Percentiles rank a stretch among this genome's conserved stretches.
phyloP scores from a whole-genome alignment of 148 eudicot species.

The Chenopodium quinoa region DNA sequence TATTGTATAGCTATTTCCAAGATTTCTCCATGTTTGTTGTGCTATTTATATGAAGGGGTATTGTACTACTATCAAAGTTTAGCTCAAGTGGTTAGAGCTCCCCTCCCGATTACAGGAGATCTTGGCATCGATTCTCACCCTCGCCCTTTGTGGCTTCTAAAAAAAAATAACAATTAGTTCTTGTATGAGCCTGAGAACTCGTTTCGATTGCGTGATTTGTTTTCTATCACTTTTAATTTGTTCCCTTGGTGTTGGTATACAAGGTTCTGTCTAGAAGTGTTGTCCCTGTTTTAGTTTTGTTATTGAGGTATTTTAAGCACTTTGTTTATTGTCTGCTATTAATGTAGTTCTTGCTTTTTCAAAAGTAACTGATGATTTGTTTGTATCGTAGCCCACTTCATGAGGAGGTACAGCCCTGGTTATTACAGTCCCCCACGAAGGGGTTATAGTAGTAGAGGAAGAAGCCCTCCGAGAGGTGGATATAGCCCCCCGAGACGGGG shows the following conservation, averaged over 20 bases:
- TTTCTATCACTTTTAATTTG: too few species aligned
- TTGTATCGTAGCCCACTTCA: conserved; percentile 24
- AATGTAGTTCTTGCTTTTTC: neutral
- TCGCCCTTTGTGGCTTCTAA: too few species aligned
- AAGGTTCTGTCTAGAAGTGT: too few species aligned
- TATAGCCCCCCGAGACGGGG: conserved; percentile 51
- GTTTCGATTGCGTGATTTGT: too few species aligned
- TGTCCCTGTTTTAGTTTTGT: neutral
- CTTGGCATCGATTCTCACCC: too few species aligned
- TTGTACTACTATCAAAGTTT: neutral
- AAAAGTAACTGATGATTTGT: neutral
- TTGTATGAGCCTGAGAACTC: too few species aligned
- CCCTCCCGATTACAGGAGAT: too few species aligned
- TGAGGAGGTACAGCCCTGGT: conserved; percentile 76
- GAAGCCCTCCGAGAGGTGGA: conserved; percentile 69
- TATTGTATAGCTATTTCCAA: neutral
- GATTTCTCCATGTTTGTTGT: too few species aligned
- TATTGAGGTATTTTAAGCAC: neutral
- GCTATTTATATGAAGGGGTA: neutral
- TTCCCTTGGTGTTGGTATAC: too few species aligned
- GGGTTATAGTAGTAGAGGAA: conserved; percentile 56
- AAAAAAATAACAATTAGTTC: neutral
- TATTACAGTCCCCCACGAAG: conserved; percentile 69
- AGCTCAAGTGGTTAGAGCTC: too few species aligned
- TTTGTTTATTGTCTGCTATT: neutral